Evolutionary conservation across 2,329 filamentous ascomycete species (phyloP).

Genomic region (Proliferodiscus dingleyae): DNA sequence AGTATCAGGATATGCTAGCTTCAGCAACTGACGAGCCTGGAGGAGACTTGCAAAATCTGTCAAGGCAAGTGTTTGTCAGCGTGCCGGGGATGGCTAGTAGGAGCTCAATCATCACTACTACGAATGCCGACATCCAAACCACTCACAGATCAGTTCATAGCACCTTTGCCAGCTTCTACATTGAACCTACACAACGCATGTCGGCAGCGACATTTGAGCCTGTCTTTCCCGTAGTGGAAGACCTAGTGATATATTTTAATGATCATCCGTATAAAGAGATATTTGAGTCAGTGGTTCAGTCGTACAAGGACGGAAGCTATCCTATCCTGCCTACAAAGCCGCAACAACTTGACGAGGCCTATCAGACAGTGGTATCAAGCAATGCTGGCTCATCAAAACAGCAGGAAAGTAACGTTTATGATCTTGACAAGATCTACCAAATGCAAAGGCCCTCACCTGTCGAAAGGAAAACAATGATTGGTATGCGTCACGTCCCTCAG

Average conservation of each 20-base stretch:
- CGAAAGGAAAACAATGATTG: background rate
- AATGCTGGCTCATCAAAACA: background rate
- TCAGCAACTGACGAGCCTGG: background rate
- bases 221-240: conserved; percentile 49
- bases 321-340: conserved; percentile 21
- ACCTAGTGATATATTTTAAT: conserved; percentile 52
- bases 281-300: conserved; percentile 43
- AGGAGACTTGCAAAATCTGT: conserved; percentile 19
- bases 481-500: background rate
- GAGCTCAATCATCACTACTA: too few species aligned
- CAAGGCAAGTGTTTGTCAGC: too few species aligned
- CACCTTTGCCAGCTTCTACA: too few species aligned
- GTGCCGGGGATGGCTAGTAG: too few species aligned
- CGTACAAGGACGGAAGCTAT: conserved; percentile 40
- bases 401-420: conserved; percentile 11
- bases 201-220: conserved; percentile 29
- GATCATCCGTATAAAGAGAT: conserved; percentile 38
- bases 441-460: conserved; percentile 6
- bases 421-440: conserved; percentile 8
- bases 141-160: background rate
- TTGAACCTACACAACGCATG: too few species aligned
- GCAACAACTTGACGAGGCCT: conserved; percentile 3
- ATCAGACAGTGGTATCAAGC: conserved; percentile 10
- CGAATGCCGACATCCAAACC: conserved; percentile 31
- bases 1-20: background rate